Evolutionary conservation across 805 yeast species (phyloP), one percentile per base, ranked within the genome.

Genomic region (Lipomyces chichibuensis): DNA sequence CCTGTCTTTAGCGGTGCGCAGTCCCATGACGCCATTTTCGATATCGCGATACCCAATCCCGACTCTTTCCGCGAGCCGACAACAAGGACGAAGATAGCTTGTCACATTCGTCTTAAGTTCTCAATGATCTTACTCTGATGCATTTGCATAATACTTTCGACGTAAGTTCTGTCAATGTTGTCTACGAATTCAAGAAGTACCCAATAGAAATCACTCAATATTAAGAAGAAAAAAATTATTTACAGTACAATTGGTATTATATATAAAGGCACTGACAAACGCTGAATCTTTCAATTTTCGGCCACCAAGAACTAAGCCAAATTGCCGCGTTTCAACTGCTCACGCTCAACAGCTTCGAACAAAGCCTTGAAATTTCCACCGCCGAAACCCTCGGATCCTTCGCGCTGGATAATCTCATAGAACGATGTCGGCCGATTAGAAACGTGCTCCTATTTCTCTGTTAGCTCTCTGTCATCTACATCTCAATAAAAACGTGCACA

Each of bases 301-400:
- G 55, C 7, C 55, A 51, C 25, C n/a, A 37, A 37, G 43, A 13
- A 52, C 33, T 52, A 52, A 23, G 29, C 39, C 56, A 70, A 49
- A 46, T 91, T 91, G 0, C 96, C 96, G 61, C 97, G 84, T 60
- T 77, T 74, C 65, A 76, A 81, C 75, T 91, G 97, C 71, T 90
- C 93, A n/a, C 82, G 82, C 76, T 91, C 97, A 65, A 91, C 86
- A 6, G 89, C 85, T 74, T 91, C 93, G 74, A 90, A 91, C 51
- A 92, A 79, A 0, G 95, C 90, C 75, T 87, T 89, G 80, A 91
- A 91, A 68, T 92, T 91, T 1, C 97, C 97, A 60, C 92, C 92
- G 0, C 97, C 97, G 77, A 91, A 91, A 0, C 97, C 97, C 67
- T 88, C 84, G 75, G 90, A 93, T 73, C 90, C 88, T 72, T 83